A percentile compares a stretch with the other conserved stretches of the same genome.
phyloP scores from a whole-genome alignment of 257 asterid species.

The Sherardia arvensis region DNA sequence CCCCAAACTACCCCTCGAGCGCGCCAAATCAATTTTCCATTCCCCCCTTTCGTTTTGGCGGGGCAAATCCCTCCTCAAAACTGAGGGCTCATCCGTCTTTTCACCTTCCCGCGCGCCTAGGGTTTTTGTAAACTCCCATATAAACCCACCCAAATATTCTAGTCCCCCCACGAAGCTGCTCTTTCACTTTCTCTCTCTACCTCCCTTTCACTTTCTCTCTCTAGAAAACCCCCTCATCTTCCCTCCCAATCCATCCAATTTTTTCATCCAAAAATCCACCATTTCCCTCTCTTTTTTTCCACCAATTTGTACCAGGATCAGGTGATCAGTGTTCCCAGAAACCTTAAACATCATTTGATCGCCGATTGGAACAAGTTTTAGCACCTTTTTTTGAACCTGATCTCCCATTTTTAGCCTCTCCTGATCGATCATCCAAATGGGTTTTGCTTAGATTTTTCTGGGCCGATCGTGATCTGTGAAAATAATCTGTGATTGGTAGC shows the following conservation, averaged over 20 bases:
- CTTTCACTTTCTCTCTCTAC: slow-evolving; percentile 3
- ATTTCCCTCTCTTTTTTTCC: not conserved
- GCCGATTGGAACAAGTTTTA: not conserved
- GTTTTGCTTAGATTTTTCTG: not conserved
- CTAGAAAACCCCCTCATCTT: slow-evolving; percentile 9
- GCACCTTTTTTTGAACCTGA: not conserved
- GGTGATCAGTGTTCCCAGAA: not conserved
- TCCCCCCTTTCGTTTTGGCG: slow-evolving; percentile 28
- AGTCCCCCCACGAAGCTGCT: slow-evolving; percentile 19
- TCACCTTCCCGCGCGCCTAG: slow-evolving; percentile 45
- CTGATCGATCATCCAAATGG: not conserved
- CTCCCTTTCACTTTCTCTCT: slow-evolving; percentile 26
- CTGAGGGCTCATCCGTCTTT: slow-evolving; percentile 38
- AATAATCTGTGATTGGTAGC: not conserved
- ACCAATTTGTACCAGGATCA: not conserved
- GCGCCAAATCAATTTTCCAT: slow-evolving; percentile 19
- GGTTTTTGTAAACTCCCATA: slow-evolving; percentile 52
- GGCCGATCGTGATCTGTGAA: not conserved
- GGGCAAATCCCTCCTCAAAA: slow-evolving; percentile 15
- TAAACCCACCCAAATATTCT: slow-evolving; percentile 15
- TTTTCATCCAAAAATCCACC: not conserved
- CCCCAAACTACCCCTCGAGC: not conserved
- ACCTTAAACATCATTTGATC: not conserved
- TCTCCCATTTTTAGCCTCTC: not conserved
- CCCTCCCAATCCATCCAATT: slow-evolving; percentile 20